These are phyloP conservation scores for Populus hybrid DNA, from an alignment of 441 rosid species.

Conservation along the genomic window DNA sequence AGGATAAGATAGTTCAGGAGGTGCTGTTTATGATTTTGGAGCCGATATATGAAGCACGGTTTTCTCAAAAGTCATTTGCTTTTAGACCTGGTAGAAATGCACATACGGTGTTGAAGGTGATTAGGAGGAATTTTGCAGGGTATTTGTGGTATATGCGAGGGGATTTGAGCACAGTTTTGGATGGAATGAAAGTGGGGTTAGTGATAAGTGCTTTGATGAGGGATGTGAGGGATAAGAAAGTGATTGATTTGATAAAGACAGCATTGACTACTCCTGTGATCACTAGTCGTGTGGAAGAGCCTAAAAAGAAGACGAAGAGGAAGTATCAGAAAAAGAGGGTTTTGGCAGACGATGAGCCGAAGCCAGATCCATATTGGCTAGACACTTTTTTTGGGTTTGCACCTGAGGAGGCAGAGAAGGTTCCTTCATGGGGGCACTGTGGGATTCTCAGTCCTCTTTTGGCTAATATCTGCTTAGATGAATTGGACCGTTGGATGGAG, in stretches of 20 bases:
- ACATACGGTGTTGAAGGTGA: conserved; percentile 79
- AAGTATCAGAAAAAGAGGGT: conserved; percentile 92
- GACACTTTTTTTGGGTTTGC: conserved; percentile 94
- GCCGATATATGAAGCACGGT: conserved; percentile 80
- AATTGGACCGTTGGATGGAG: conserved; percentile 89
- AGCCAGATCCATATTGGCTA: conserved; percentile 97
- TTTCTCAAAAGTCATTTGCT: conserved; percentile 86
- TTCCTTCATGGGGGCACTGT: conserved; percentile 93
- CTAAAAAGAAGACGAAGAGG: conserved; percentile 74
- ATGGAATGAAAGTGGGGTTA: conserved; percentile 86
- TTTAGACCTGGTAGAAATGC: conserved; percentile 92
- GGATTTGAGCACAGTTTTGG: conserved; percentile 81
- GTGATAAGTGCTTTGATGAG: conserved; percentile 85
- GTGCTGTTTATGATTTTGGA: conserved; percentile 81
- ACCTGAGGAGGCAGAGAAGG: conserved; percentile 91
- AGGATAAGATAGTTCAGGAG: conserved; percentile 91
- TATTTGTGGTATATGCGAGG: conserved; percentile 90
- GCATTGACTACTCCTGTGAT: conserved; percentile 85
- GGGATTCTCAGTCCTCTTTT: conserved; percentile 90
- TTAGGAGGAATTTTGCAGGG: conserved; percentile 84
- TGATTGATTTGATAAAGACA: conserved; percentile 74
- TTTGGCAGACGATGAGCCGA: conserved; percentile 93
- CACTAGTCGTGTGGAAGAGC: conserved; percentile 44
- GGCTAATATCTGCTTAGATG: conserved; percentile 86
- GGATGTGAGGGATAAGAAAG: conserved; percentile 91